Percentiles rank a stretch among this genome's conserved stretches.
Evolutionary conservation across 176 grass and related monocot genomes (phyloP).

Genomic region (Dendrocalamus sinicus): DNA sequence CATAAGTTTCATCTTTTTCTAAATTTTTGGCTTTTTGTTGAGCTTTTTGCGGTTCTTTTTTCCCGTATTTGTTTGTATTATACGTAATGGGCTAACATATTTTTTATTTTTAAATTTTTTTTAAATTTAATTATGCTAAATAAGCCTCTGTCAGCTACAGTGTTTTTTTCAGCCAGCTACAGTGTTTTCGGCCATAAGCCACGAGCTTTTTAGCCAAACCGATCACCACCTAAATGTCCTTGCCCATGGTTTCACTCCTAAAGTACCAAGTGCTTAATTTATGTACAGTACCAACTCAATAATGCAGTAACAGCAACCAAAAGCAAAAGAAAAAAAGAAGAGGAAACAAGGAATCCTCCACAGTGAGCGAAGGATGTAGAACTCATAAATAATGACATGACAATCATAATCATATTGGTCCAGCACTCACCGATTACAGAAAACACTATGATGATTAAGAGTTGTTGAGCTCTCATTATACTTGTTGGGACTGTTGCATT

Average conservation of each 20-base stretch:
- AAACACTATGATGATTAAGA: conserved; percentile 51
- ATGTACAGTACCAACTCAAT: conserved; percentile 23
- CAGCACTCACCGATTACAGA: conserved; percentile 43
- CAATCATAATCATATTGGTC: conserved; percentile 56
- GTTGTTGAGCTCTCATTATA: conserved; percentile 51
- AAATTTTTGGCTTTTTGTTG: too few species aligned
- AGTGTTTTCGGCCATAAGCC: too few species aligned
- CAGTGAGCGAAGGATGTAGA: not conserved
- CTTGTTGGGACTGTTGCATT: conserved; percentile 18
- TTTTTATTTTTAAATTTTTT: too few species aligned
- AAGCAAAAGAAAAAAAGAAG: conserved; percentile 35
- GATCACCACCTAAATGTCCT: too few species aligned
- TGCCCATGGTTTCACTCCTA: conserved; percentile 24
- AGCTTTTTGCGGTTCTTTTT: too few species aligned
- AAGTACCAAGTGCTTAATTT: conserved; percentile 34
- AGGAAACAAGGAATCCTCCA: conserved; percentile 24
- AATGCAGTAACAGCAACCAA: conserved; percentile 46
- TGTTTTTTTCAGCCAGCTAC: too few species aligned
- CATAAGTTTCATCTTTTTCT: too few species aligned
- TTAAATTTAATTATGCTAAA: too few species aligned
- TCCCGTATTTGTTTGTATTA: too few species aligned
- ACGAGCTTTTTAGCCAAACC: too few species aligned
- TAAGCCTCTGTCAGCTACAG: too few species aligned
- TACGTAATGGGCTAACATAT: too few species aligned
- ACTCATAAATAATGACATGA: conserved; percentile 43